Evolutionary conservation across 352 stramenopile genomes (phyloP).

Genomic region (Phytophthora rubi): DNA sequence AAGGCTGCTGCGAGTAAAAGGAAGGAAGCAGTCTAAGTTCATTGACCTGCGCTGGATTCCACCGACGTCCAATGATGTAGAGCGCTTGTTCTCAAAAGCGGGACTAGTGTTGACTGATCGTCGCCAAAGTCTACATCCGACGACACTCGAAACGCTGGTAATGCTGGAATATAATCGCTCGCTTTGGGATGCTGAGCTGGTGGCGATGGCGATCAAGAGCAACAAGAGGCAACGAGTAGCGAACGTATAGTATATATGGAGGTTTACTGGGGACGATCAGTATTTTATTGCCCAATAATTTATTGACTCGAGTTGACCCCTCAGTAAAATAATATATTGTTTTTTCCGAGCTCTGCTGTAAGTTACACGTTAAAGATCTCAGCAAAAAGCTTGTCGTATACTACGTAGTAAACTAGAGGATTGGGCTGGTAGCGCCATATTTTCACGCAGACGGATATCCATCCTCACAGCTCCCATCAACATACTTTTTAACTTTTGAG

Average conservation of each 20-base stretch:
- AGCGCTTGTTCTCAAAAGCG: not conserved
- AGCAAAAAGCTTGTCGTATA: no score
- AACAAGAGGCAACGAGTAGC: no score
- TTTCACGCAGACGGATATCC: no score
- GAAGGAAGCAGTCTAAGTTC: not conserved
- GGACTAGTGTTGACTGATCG: not conserved
- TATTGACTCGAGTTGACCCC: not conserved
- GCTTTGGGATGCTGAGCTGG: not conserved
- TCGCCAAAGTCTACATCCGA: not conserved
- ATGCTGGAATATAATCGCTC: not conserved
- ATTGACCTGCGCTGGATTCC: not conserved
- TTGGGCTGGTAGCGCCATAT: no score
- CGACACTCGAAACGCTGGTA: not conserved
- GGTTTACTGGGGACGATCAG: not conserved
- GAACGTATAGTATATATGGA: no score
- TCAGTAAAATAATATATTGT: not conserved
- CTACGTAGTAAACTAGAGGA: no score
- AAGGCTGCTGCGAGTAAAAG: not conserved
- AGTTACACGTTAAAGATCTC: no score
- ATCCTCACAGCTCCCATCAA: no score
- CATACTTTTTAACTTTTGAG: no score
- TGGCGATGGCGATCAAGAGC: not conserved
- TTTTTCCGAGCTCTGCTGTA: not conserved
- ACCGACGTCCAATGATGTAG: not conserved
- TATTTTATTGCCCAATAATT: constrained; percentile 1